Evolutionary conservation across 163 green algal species (phyloP).

Genomic region (Prototheca stagnorum): DNA sequence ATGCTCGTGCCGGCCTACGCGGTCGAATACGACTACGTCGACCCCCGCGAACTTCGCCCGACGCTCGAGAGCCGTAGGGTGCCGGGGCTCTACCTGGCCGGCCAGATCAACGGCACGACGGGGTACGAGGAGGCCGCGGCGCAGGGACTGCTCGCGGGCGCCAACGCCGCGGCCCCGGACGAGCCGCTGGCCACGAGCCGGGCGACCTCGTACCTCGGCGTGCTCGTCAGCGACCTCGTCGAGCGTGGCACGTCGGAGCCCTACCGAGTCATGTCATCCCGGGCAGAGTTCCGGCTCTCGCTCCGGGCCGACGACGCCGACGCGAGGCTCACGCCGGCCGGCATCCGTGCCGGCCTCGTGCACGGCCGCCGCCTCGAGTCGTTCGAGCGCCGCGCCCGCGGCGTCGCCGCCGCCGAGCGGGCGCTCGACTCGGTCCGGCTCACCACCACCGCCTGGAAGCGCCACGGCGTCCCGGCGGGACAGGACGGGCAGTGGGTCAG

Average conservation of each 20-base stretch:
- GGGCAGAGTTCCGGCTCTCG: constrained; percentile 39
- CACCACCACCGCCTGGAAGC: constrained; percentile 13
- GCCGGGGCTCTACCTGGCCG: constrained; percentile 41
- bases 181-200: constrained; percentile 26
- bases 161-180: constrained; percentile 35
- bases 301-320: constrained; percentile 48
- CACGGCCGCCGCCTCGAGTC: constrained; percentile 3
- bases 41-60: constrained; percentile 32
- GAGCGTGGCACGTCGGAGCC: constrained; percentile 37
- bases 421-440: constrained; percentile 10
- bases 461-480: constrained; percentile 11
- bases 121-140: constrained; percentile 60
- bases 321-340: constrained; percentile 24
- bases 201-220: constrained; percentile 34
- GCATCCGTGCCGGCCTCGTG: constrained; percentile 9
- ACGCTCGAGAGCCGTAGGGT: constrained; percentile 38
- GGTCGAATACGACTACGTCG: constrained; percentile 59
- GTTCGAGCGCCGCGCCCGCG: neutral
- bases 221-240: constrained; percentile 50
- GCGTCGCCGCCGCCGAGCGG: constrained; percentile 4
- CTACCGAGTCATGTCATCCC: constrained; percentile 47
- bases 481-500: constrained; percentile 13
- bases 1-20: constrained; percentile 46
- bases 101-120: constrained; percentile 62
- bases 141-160: constrained; percentile 47